phyloP scores from a whole-genome alignment of 2,329 filamentous ascomycete species.

The Aspergillus felis region DNA sequence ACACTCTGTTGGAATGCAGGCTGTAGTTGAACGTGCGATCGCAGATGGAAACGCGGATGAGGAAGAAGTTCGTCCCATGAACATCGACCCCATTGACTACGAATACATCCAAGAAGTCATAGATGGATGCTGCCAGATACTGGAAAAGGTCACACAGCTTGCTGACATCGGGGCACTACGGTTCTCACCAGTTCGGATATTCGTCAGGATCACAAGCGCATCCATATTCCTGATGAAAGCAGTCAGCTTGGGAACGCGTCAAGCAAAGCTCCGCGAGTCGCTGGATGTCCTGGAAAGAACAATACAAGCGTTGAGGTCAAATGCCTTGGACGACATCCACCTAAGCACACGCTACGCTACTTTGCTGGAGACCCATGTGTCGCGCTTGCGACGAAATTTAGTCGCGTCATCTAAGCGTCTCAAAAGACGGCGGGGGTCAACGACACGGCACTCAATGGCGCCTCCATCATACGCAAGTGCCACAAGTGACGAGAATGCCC shows the following conservation, averaged over 20 bases:
- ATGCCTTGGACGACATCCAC: constrained; percentile 51
- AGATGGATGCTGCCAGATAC: constrained; percentile 50
- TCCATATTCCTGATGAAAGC: constrained; percentile 54
- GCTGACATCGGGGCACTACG: constrained; percentile 45
- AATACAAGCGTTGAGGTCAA: constrained; percentile 47
- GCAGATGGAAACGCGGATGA: constrained; percentile 29
- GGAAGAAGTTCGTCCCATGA: constrained; percentile 39
- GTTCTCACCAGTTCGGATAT: constrained; percentile 52
- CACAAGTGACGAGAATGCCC: constrained; percentile 20
- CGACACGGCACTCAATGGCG: constrained; percentile 27
- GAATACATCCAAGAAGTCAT: constrained; percentile 56
- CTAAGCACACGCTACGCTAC: constrained; percentile 50
- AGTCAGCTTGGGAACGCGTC: constrained; percentile 47
- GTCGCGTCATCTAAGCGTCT: constrained; percentile 29
- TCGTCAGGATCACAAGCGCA: constrained; percentile 51
- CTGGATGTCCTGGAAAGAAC: constrained; percentile 47
- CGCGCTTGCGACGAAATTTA: constrained; percentile 38
- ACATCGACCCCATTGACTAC: constrained; percentile 49
- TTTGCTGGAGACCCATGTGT: constrained; percentile 45
- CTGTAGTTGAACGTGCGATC: constrained; percentile 52
- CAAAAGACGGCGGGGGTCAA: constrained; percentile 24
- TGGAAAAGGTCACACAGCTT: constrained; percentile 48
- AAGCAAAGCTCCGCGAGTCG: constrained; percentile 47
- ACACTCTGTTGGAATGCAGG: constrained; percentile 51
- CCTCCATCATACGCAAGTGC: constrained; percentile 19